Evolutionary conservation across 2,329 filamentous ascomycete species (phyloP), one percentile per base, ranked within the genome.

Genomic region (Hirsutella thompsonii): DNA sequence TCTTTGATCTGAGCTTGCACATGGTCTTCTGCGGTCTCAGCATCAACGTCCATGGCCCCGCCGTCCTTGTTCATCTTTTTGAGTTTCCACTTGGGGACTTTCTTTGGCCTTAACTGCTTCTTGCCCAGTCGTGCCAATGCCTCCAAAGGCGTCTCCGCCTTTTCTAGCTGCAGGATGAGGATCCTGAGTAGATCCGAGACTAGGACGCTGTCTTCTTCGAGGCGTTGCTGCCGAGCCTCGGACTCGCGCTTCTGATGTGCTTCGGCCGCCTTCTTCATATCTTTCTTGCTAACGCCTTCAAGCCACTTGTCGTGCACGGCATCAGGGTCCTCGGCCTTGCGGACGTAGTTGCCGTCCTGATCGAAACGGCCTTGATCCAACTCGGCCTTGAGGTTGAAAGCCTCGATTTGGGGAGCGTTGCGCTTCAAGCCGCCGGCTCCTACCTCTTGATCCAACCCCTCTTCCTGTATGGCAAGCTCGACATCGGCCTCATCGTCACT

Each of bases 281-380:
- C 88, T 60, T 90, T 94, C 59, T 94, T 95, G 49, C 83, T 92
- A 18, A 95, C 67, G 0, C 92, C 92, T 36, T 94, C 84, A 18
- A 98, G 65, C 92, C 92, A 98, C 26, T 74, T 75, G 63, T 98
- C 92, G 59, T 98, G 88, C 20, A 84, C 76, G 0, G 89, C 86
- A 51, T 96, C 88, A 1, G 87, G 86, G 52, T 98, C 92, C 8
- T 67, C 75, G 0, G 89, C 89, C 60, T 93, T 93, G 42, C 92
- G 79, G 36, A 98, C 78, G 57, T 80, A 98, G 59, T 96, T 98
- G 9, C 90, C 90, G 1, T 80, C 68, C 51, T 92, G 83, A 57
- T 98, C 92, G 53, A 95, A 98, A 10, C 79, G 74, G 1, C 92
- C 92, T 51, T 96, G 90, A 55, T 96, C 88, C 58, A 93, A 81